A percentile compares a stretch with the other conserved stretches of the same genome.
phyloP scores from a whole-genome alignment of 805 yeast genomes.

The Tetrapisispora fleetii region DNA sequence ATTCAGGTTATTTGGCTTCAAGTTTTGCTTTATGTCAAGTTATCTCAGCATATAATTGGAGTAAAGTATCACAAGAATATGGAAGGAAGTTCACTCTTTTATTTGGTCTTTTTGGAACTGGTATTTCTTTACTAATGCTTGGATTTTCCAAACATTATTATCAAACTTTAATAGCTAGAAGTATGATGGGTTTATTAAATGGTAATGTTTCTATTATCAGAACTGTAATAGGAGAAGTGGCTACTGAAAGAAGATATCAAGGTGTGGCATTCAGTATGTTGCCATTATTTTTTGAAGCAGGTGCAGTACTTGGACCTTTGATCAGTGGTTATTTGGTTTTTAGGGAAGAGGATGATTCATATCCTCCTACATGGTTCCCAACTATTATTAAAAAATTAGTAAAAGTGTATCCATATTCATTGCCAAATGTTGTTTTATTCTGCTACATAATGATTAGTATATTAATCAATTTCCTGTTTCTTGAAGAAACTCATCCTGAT shows the following conservation, averaged over 20 bases:
- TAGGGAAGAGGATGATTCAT: constrained; percentile 30
- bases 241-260: constrained; percentile 46
- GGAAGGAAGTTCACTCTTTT: constrained; percentile 50
- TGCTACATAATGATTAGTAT: constrained; percentile 30
- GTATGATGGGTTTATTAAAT: constrained; percentile 46
- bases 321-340: constrained; percentile 45
- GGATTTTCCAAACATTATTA: constrained; percentile 46
- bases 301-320: constrained; percentile 52
- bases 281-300: constrained; percentile 54
- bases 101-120: constrained; percentile 44
- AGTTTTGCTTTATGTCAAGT: constrained; percentile 55
- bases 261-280: constrained; percentile 52
- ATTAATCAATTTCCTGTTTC: constrained; percentile 35
- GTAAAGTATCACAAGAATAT: constrained; percentile 40
- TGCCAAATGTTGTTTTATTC: constrained; percentile 43
- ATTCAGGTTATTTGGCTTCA: constrained; percentile 53
- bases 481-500: constrained; percentile 44
- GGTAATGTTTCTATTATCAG: constrained; percentile 60
- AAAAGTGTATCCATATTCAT: constrained; percentile 38
- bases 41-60: constrained; percentile 52
- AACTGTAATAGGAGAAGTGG: constrained; percentile 53
- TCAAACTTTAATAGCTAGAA: constrained; percentile 44
- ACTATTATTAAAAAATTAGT: constrained; percentile 23
- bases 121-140: constrained; percentile 37
- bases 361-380: constrained; percentile 12